A percentile compares a stretch with the other conserved stretches of the same genome.
These are phyloP conservation scores for Botryotinia globosa DNA, from an alignment of 2,329 filamentous ascomycete genomes.

Conservation along the genomic window DNA sequence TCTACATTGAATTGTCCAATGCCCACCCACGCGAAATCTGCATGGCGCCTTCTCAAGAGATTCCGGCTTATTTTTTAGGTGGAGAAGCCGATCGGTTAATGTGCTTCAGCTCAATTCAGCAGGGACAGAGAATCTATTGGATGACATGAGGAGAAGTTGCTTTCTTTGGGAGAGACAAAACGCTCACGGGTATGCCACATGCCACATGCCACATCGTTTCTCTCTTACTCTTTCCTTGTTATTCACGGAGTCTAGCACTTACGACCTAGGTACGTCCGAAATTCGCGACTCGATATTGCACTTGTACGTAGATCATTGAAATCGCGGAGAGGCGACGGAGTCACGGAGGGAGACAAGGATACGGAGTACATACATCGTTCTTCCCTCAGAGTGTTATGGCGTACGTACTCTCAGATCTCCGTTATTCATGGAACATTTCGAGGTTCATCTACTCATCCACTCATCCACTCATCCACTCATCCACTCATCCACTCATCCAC, in stretches of 20 bases:
- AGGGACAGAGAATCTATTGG: neutral
- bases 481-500: too few species aligned
- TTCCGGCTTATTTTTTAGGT: neutral
- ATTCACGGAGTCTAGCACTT: neutral
- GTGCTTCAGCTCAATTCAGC: constrained; percentile 5
- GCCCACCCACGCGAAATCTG: neutral
- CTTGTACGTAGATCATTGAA: neutral
- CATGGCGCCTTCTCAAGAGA: constrained; percentile 1
- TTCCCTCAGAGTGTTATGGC: neutral
- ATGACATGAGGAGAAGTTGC: neutral
- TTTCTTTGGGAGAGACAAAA: neutral
- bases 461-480: too few species aligned
- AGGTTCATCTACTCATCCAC: neutral
- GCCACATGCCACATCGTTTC: constrained; percentile 12
- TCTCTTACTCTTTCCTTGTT: neutral
- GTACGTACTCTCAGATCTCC: neutral
- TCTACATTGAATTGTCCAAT: neutral
- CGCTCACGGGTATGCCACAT: neutral
- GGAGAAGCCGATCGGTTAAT: constrained; percentile 7
- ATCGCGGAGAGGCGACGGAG: neutral
- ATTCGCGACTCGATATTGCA: neutral
- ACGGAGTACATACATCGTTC: neutral
- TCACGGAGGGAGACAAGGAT: neutral
- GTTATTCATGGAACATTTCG: neutral
- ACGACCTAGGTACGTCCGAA: neutral